Conservation (phyloP, 129 eudicot species). For the Gnaphalium uliginosum region DNA sequence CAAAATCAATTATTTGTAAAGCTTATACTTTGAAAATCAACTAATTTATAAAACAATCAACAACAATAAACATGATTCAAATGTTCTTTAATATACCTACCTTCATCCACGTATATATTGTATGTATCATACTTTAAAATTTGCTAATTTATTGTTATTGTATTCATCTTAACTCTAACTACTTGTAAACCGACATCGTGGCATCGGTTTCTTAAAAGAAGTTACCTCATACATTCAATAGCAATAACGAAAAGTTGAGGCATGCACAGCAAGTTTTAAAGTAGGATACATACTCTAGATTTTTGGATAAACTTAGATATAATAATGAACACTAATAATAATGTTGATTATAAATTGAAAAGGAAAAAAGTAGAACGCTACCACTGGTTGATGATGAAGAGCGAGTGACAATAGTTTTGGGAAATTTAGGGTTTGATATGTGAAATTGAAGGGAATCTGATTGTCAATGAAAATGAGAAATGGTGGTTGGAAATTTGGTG, state of each 20-base stretch:
- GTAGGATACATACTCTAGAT: no score
- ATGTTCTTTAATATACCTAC: no score
- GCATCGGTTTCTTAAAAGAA: no score
- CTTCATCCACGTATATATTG: no score
- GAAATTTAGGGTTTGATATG: slow-evolving; percentile 20
- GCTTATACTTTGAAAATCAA: slow-evolving; percentile 1
- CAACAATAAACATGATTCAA: no score
- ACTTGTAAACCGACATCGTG: no score
- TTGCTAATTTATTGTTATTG: no score
- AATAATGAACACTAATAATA: not conserved
- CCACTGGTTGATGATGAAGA: slow-evolving; percentile 40
- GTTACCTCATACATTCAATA: no score
- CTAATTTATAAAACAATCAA: not conserved
- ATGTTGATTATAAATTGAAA: not conserved
- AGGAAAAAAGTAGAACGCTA: not conserved
- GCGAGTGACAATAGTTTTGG: slow-evolving; percentile 30
- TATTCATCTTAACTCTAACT: no score
- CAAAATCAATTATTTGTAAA: slow-evolving; percentile 17
- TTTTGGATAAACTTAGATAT: not conserved
- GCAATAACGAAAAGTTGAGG: no score
- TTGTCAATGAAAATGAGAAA: slow-evolving; percentile 19
- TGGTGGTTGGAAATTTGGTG: slow-evolving; percentile 21
- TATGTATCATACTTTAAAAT: no score
- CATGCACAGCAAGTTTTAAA: no score
- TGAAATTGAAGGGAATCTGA: slow-evolving; percentile 23